These are phyloP conservation scores for Eucalyptus pauciflora DNA, from an alignment of 345 rosid genomes.

Conservation along the genomic window DNA sequence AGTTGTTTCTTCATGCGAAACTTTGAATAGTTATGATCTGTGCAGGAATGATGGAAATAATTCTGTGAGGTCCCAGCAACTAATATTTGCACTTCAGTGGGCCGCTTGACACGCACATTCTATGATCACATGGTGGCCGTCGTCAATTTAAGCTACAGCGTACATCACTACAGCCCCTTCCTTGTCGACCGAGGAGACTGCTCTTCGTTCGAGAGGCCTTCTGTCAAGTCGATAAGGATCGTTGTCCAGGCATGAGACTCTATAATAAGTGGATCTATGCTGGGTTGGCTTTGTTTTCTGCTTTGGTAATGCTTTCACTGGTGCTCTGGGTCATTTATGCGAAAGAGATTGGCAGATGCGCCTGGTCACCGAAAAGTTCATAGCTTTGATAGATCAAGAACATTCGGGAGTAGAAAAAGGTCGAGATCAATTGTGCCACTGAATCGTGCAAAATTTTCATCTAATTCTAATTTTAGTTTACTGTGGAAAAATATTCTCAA, in stretches of 20 bases:
- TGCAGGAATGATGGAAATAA: slow-evolving; percentile 33
- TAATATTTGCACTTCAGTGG: slow-evolving; percentile 18
- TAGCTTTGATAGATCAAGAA: not conserved
- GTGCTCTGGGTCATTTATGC: slow-evolving; percentile 36
- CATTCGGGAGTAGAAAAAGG: not conserved
- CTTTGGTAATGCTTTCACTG: slow-evolving; percentile 25
- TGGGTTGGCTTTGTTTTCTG: slow-evolving; percentile 27
- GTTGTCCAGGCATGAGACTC: slow-evolving; percentile 14
- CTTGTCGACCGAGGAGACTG: slow-evolving; percentile 20
- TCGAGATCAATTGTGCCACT: not conserved
- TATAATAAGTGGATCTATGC: slow-evolving; percentile 23
- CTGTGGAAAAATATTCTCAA: not conserved
- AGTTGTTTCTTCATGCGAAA: not conserved
- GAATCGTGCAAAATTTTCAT: not conserved
- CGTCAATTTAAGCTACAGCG: slow-evolving; percentile 26
- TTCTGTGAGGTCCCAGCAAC: slow-evolving; percentile 26
- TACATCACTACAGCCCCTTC: slow-evolving; percentile 20
- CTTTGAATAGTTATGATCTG: not conserved
- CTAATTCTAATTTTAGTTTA: not conserved
- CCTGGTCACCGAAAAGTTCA: slow-evolving; percentile 1
- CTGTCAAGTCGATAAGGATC: not conserved
- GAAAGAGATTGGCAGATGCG: slow-evolving; percentile 24
- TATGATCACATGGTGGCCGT: slow-evolving; percentile 5
- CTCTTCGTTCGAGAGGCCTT: slow-evolving; percentile 21
- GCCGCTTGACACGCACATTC: slow-evolving; percentile 1